Evolutionary conservation across 805 yeast genomes (phyloP).

Genomic region (Monosporozyma unispora): DNA sequence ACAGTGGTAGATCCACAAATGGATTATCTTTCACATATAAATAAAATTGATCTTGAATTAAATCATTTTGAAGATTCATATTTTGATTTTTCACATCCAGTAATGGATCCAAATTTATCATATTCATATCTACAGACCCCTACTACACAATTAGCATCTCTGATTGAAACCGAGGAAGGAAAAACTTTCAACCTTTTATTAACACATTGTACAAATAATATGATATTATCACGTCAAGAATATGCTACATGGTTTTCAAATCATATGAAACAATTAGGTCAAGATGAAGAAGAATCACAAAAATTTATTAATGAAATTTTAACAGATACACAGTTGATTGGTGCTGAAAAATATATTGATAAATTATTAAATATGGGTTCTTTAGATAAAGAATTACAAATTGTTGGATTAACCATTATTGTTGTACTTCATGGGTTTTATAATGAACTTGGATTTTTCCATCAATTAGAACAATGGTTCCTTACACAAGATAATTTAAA

Average conservation of each 20-base stretch:
- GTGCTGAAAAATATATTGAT: slow-evolving; percentile 2
- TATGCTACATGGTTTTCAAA: slow-evolving; percentile 15
- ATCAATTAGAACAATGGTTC: slow-evolving; percentile 14
- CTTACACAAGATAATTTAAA: slow-evolving; percentile 6
- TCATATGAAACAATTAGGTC: slow-evolving; percentile 10
- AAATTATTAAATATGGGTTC: not conserved
- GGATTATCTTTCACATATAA: not conserved
- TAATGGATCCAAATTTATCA: not conserved
- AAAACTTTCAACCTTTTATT: slow-evolving; percentile 10
- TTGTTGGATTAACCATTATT: slow-evolving; percentile 4
- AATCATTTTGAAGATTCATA: not conserved
- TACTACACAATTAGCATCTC: not conserved
- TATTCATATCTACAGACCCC: not conserved
- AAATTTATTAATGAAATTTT: slow-evolving; percentile 4
- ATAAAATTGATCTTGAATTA: not conserved
- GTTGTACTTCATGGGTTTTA: slow-evolving; percentile 11
- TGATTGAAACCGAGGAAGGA: slow-evolving; percentile 6
- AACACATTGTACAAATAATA: slow-evolving; percentile 12
- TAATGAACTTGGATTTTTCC: slow-evolving; percentile 6
- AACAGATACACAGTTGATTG: not conserved
- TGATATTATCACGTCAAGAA: slow-evolving; percentile 11
- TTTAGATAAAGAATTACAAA: slow-evolving; percentile 3
- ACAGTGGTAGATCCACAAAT: not conserved
- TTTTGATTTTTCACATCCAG: not conserved
- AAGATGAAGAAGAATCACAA: slow-evolving; percentile 5